Conservation (phyloP, 2,329 filamentous ascomycete species). For the Paracorniculantispora psalliotae region DNA sequence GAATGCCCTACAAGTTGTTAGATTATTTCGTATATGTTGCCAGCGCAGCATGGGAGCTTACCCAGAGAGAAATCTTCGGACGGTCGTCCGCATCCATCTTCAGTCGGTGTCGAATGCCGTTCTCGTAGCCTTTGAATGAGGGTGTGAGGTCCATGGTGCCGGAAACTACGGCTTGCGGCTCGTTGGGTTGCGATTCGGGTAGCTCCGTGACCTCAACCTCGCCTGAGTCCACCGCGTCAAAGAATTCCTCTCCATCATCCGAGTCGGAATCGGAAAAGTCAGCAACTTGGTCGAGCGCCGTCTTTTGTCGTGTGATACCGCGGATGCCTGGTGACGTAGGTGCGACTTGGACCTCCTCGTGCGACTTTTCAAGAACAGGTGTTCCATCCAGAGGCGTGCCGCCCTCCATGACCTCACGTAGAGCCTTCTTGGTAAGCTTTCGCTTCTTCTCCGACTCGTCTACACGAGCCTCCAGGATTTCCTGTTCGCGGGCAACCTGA, state of each 20-base stretch:
- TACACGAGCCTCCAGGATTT: constrained; percentile 80
- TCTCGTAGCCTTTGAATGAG: constrained; percentile 87
- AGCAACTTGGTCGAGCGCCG: constrained; percentile 64
- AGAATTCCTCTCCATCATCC: constrained; percentile 87
- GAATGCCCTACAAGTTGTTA: constrained; percentile 62
- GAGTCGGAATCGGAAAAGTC: constrained; percentile 77
- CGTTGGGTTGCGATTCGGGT: constrained; percentile 28
- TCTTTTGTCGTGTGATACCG: constrained; percentile 52
- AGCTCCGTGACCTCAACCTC: constrained; percentile 76
- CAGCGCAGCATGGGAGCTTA: no score
- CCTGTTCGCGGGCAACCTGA: constrained; percentile 89
- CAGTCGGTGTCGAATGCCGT: constrained; percentile 71
- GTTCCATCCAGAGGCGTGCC: constrained; percentile 32
- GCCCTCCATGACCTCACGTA: constrained; percentile 75
- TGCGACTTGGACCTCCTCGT: constrained; percentile 27
- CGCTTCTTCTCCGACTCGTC: constrained; percentile 88
- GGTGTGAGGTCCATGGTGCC: constrained; percentile 60
- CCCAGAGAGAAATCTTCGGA: constrained; percentile 94
- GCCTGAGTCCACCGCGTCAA: constrained; percentile 91
- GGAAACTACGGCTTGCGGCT: constrained; percentile 29
- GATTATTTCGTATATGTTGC: background rate
- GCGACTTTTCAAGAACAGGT: constrained; percentile 25
- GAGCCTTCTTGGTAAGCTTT: constrained; percentile 79
- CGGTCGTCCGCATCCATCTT: constrained; percentile 90
- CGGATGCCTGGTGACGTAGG: background rate